Conservation (phyloP, 345 rosid genomes). For the Rhodamnia argentea region DNA sequence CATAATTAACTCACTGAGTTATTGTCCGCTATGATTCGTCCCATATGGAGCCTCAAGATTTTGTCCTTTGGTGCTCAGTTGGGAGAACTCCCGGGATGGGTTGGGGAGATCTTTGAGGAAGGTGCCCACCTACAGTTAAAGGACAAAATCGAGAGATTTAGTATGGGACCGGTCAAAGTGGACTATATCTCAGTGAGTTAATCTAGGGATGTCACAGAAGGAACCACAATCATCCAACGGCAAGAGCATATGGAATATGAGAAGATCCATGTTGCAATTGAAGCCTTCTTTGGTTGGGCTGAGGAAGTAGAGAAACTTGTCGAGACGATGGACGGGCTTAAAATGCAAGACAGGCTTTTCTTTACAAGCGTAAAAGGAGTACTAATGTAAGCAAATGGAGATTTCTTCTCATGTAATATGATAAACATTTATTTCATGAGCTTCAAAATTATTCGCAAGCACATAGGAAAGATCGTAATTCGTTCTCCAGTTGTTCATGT, state of each 20-base stretch:
- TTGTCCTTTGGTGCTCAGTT: too few relatives aligned
- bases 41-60: too few relatives aligned
- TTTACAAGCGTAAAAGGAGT: not conserved
- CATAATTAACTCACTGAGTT: too few relatives aligned
- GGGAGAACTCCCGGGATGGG: too few relatives aligned
- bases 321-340: not conserved
- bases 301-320: not conserved
- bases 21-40: too few relatives aligned
- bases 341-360: not conserved
- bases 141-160: too few relatives aligned
- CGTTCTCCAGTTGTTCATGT: not conserved
- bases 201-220: not conserved
- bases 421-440: not conserved
- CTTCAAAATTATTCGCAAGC: rapidly evolving
- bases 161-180: too few relatives aligned
- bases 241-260: not conserved
- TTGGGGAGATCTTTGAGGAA: too few relatives aligned
- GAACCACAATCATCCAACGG: not conserved
- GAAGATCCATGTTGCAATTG: not conserved
- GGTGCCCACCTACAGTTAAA: too few relatives aligned
- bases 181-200: too few relatives aligned
- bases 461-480: not conserved
- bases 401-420: not conserved
- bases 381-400: not conserved
- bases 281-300: not conserved